Conservation (phyloP, 805 yeast species). For the Brettanomyces naardenensis region DNA sequence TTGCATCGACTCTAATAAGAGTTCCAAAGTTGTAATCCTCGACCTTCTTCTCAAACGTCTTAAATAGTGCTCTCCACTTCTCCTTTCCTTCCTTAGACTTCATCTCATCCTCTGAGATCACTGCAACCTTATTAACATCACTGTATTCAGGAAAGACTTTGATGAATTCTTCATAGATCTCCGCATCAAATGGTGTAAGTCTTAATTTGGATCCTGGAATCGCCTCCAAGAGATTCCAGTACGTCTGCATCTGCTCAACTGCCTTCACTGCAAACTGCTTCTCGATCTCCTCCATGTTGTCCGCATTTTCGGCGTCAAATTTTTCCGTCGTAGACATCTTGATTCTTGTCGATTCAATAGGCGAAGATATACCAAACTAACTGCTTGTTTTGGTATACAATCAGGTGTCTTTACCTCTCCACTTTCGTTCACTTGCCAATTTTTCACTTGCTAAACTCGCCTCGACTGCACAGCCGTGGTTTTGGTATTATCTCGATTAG, state of each 20-base stretch:
- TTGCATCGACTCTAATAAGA: constrained; percentile 64
- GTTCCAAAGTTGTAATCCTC: constrained; percentile 97
- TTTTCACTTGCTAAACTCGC: neutral
- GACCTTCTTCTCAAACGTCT: constrained; percentile 67
- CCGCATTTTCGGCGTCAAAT: constrained; percentile 75
- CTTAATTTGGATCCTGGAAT: constrained; percentile 75
- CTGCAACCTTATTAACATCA: constrained; percentile 46
- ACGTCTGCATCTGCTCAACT: constrained; percentile 89
- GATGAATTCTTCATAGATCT: constrained; percentile 50
- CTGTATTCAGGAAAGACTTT: constrained; percentile 85
- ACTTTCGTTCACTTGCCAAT: neutral
- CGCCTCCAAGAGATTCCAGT: constrained; percentile 73
- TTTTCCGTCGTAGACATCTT: constrained; percentile 19
- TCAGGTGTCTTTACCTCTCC: neutral
- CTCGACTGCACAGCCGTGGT: neutral
- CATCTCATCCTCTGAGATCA: constrained; percentile 70
- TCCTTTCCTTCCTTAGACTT: constrained; percentile 74
- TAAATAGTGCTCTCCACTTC: constrained; percentile 86
- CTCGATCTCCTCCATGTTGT: constrained; percentile 91
- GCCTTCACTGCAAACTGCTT: constrained; percentile 98
- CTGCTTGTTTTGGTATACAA: no score
- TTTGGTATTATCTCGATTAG: neutral
- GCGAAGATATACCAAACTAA: no score
- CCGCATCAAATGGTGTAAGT: constrained; percentile 66
- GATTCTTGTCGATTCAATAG: neutral